These are phyloP conservation scores for Solanum pinnatisectum DNA, from an alignment of 257 asterid genomes.

Conservation along the genomic window DNA sequence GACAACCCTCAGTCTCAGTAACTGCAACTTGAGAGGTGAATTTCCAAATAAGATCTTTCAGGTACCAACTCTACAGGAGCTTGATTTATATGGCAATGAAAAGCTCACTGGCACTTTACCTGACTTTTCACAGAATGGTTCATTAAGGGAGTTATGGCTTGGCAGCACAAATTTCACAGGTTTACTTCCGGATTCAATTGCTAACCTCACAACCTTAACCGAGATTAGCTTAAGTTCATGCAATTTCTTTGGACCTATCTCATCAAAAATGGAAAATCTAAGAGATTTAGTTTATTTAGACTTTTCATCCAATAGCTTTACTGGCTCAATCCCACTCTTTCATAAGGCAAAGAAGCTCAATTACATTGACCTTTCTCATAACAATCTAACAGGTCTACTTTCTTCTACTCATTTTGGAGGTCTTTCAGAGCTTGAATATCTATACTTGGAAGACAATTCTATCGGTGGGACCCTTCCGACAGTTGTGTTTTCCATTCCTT, in stretches of 20 bases:
- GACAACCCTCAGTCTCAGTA: background rate
- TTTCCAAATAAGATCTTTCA: constrained; percentile 27
- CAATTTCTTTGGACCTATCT: constrained; percentile 12
- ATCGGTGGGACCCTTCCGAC: no score
- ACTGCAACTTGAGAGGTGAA: background rate
- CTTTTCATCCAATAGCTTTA: constrained; percentile 1
- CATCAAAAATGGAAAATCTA: constrained; percentile 4
- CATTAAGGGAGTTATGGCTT: no score
- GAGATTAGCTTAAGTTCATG: background rate
- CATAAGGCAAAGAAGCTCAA: background rate
- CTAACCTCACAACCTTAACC: background rate
- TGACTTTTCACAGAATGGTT: no score
- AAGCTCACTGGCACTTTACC: background rate
- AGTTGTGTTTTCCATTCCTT: no score
- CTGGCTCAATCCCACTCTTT: constrained; percentile 9
- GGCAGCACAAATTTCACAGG: background rate
- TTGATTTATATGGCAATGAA: constrained; percentile 7
- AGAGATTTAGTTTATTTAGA: background rate
- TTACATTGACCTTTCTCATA: background rate
- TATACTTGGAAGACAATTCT: no score
- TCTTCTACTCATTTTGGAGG: background rate
- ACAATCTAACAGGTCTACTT: background rate
- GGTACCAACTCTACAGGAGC: constrained; percentile 6
- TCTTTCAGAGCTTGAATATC: no score
- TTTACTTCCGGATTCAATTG: constrained; percentile 3